A percentile compares a stretch with the other conserved stretches of the same genome.
Evolutionary conservation across 371 early-diverging fungal genomes (phyloP).

Genomic region (Phascolomyces articulosus): DNA sequence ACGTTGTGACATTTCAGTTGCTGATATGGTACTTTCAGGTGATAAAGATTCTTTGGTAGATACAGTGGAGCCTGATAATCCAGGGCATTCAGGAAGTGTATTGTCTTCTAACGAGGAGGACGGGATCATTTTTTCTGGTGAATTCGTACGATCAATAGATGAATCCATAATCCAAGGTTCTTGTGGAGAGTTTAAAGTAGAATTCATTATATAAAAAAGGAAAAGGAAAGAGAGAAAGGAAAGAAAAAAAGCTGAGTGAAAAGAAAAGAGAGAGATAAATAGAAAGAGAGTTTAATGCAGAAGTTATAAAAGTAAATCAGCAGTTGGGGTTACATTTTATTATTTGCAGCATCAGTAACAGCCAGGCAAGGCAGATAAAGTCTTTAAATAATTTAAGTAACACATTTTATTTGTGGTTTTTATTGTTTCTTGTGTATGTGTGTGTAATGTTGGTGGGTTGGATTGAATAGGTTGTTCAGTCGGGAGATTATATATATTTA

Average conservation of each 20-base stretch:
- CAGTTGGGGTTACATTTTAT: not conserved
- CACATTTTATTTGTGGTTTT: too few species aligned
- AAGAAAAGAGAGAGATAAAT: not conserved
- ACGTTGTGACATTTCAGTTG: too few species aligned
- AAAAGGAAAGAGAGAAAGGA: not conserved
- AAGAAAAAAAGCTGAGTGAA: not conserved
- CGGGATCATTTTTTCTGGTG: not conserved
- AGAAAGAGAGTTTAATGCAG: not conserved
- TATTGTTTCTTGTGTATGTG: too few species aligned
- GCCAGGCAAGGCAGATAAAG: too few species aligned
- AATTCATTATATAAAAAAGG: not conserved
- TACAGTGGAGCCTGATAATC: not conserved
- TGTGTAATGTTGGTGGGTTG: too few species aligned
- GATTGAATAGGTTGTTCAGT: too few species aligned
- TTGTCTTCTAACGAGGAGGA: not conserved
- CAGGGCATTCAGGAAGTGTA: not conserved
- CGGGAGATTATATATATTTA: not conserved
- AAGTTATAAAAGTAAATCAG: not conserved
- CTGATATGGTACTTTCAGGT: not conserved
- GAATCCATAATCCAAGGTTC: slow-evolving; percentile 1
- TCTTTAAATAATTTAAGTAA: too few species aligned
- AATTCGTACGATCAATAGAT: not conserved
- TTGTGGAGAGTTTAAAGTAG: not conserved
- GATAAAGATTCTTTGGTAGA: not conserved
- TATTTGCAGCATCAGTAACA: too few species aligned